These are phyloP conservation scores for Leccinellum rugosiceps DNA, from an alignment of 768 basidiomycete species.

Conservation along the genomic window DNA sequence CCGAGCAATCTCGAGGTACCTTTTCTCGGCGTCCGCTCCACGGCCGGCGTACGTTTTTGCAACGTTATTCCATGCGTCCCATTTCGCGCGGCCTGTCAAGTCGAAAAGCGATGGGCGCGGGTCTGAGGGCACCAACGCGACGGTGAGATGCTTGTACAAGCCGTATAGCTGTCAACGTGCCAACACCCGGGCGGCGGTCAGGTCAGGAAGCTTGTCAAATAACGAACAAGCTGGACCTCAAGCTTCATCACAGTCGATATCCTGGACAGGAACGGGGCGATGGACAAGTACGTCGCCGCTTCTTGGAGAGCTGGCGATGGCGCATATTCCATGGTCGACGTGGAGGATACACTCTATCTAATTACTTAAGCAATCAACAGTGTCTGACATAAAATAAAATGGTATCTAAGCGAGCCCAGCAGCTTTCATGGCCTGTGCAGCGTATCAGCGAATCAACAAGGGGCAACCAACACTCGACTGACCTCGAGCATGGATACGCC, in stretches of 20 bases:
- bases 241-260: constrained; percentile 66
- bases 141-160: constrained; percentile 73
- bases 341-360: constrained; percentile 9
- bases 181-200: constrained; percentile 23
- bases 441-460: constrained; percentile 3
- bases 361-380: constrained; percentile 37
- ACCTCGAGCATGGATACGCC: constrained; percentile 89
- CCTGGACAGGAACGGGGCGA: constrained; percentile 47
- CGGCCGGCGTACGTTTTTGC: constrained; percentile 46
- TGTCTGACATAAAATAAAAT: constrained; percentile 10
- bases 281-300: constrained; percentile 65
- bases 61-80: constrained; percentile 73
- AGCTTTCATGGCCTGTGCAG: constrained; percentile 67
- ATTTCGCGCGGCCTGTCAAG: constrained; percentile 76
- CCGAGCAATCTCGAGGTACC: constrained; percentile 68
- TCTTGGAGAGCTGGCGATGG: constrained; percentile 47
- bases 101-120: constrained; percentile 76
- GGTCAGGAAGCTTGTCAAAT: constrained; percentile 7
- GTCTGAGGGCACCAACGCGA: constrained; percentile 49
- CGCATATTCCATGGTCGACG: constrained; percentile 24
- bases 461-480: constrained; percentile 14
- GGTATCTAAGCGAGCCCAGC: constrained; percentile 61
- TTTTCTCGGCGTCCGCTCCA: constrained; percentile 49
- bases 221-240: constrained; percentile 52
- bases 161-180: constrained; percentile 67